These are phyloP conservation scores for Linderniella brevidens DNA, from an alignment of 257 asterid genomes.

Conservation along the genomic window DNA sequence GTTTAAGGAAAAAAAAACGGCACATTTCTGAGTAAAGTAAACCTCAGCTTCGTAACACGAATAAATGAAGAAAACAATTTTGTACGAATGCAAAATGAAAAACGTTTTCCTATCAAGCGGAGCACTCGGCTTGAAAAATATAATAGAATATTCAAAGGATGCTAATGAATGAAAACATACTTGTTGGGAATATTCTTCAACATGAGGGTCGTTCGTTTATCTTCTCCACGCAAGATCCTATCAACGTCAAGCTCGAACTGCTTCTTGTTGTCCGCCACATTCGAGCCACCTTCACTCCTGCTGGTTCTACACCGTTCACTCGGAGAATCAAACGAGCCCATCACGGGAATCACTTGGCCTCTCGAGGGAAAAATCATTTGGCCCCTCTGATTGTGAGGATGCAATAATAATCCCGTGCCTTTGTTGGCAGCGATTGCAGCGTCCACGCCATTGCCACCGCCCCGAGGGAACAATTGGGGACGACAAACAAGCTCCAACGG, in stretches of 20 bases:
- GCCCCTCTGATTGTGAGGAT: slow-evolving; percentile 62
- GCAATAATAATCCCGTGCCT: slow-evolving; percentile 40
- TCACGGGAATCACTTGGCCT: slow-evolving; percentile 81
- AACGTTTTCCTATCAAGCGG: too few relatives aligned
- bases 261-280: slow-evolving; percentile 29
- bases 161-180: slow-evolving; percentile 20
- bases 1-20: slow-evolving; percentile 3
- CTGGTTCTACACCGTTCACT: slow-evolving; percentile 74
- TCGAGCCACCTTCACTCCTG: slow-evolving; percentile 56
- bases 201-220: slow-evolving; percentile 96
- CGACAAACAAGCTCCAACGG: slow-evolving; percentile 61
- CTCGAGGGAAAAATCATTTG: slow-evolving; percentile 82
- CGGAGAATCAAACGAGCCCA: slow-evolving; percentile 76
- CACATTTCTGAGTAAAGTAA: neutral
- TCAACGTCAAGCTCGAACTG: slow-evolving; percentile 31
- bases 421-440: slow-evolving; percentile 43
- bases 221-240: slow-evolving; percentile 78
- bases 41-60: neutral
- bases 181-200: slow-evolving; percentile 98
- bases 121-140: too few relatives aligned
- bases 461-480: slow-evolving; percentile 36
- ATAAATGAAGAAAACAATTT: too few relatives aligned
- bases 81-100: too few relatives aligned
- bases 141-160: too few relatives aligned
- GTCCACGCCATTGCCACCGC: slow-evolving; percentile 61